These are phyloP conservation scores for Phytophthora citrophthora DNA, from an alignment of 352 stramenopile genomes.

Conservation along the genomic window DNA sequence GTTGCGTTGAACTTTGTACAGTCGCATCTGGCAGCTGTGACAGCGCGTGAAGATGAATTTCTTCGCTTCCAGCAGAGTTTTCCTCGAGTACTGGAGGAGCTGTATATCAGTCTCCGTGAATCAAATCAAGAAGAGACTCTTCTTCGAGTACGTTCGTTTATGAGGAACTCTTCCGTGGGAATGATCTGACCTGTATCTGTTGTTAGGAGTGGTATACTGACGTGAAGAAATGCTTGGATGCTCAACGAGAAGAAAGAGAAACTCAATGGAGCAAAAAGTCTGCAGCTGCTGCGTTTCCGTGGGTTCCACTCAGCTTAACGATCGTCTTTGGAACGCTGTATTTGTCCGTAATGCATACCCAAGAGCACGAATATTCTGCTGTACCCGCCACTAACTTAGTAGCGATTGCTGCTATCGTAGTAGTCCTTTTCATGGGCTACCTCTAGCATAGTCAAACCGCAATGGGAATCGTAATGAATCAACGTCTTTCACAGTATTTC, in stretches of 20 bases:
- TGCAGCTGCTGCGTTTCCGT: slow-evolving; percentile 46
- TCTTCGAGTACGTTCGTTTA: slow-evolving; percentile 33
- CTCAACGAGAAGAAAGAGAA: slow-evolving; percentile 39
- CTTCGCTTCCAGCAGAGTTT: slow-evolving; percentile 37
- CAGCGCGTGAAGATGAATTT: slow-evolving; percentile 33
- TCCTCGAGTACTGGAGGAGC: slow-evolving; percentile 51
- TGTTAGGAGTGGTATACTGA: slow-evolving; percentile 52
- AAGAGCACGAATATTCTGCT: slow-evolving; percentile 50
- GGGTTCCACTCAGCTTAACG: slow-evolving; percentile 54
- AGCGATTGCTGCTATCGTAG: slow-evolving; percentile 44
- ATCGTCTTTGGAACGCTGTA: slow-evolving; percentile 65
- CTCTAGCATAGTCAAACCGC: slow-evolving; percentile 11
- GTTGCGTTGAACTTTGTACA: slow-evolving; percentile 46
- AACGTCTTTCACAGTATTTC: no score
- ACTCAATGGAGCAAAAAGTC: slow-evolving; percentile 35
- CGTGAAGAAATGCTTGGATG: slow-evolving; percentile 25
- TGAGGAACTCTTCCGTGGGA: neutral
- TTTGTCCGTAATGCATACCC: slow-evolving; percentile 53
- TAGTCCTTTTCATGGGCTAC: slow-evolving; percentile 49
- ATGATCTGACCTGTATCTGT: slow-evolving; percentile 3
- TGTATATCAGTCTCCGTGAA: slow-evolving; percentile 45
- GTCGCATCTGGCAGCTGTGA: slow-evolving; percentile 37
- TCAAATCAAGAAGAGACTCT: slow-evolving; percentile 35
- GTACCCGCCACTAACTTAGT: slow-evolving; percentile 65
- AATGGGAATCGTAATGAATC: no score